A percentile compares a stretch with the other conserved stretches of the same genome.
Conservation (phyloP, 2,329 filamentous ascomycete species). For the Trichoderma sp. region DNA sequence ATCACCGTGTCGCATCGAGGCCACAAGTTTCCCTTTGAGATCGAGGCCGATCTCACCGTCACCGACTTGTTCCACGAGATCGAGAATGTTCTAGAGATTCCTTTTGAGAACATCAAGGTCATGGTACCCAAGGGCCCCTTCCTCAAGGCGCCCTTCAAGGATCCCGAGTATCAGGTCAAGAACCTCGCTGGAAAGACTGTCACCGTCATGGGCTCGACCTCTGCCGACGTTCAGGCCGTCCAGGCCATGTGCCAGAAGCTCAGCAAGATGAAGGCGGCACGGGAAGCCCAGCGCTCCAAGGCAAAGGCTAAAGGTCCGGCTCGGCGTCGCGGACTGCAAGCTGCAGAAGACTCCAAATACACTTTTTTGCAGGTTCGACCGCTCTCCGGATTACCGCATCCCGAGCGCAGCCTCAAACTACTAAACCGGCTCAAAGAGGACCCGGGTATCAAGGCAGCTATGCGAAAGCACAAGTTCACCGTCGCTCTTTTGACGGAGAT, state of each 20-base stretch:
- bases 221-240: conserved; percentile 56
- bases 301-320: conserved; percentile 26
- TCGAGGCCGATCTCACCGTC: conserved; percentile 44
- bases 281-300: conserved; percentile 33
- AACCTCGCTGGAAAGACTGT: conserved; percentile 57
- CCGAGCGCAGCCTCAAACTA: conserved; percentile 67
- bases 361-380: conserved; percentile 79
- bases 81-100: conserved; percentile 55
- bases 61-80: conserved; percentile 60
- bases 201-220: conserved; percentile 62
- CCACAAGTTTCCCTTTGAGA: conserved; percentile 10
- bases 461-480: conserved; percentile 80
- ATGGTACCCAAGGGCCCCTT: conserved; percentile 63
- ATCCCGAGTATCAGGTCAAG: conserved; percentile 49
- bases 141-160: conserved; percentile 62
- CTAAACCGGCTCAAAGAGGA: conserved; percentile 76
- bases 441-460: conserved; percentile 77
- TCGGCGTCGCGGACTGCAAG: conserved; percentile 15
- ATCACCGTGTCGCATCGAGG: conserved; percentile 13
- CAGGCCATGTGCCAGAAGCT: conserved; percentile 47
- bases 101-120: conserved; percentile 64
- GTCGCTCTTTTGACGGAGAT: conserved; percentile 91
- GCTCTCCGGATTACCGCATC: conserved; percentile 72
- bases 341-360: conserved; percentile 61
- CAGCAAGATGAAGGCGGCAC: conserved; percentile 46